Conservation (phyloP, 2,329 filamentous ascomycete genomes). For the Cladobotryum mycophilum region DNA sequence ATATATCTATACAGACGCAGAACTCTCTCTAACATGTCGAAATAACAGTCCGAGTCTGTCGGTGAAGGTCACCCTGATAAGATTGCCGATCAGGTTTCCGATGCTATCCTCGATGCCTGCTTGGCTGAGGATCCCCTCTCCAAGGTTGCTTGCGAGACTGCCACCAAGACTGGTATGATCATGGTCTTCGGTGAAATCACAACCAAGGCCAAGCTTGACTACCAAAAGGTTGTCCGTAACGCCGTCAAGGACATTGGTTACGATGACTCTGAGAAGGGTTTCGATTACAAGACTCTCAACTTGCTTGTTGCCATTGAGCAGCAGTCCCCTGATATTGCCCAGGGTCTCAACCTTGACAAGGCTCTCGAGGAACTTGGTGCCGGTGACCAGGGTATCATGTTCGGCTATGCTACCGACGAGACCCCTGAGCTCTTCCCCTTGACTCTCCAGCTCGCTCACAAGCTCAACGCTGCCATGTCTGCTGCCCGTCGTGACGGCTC, state of each 20-base stretch:
- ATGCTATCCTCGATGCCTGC: slow-evolving; percentile 98
- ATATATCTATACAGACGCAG: too few relatives aligned
- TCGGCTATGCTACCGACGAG: slow-evolving; percentile 99
- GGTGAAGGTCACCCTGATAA: slow-evolving; percentile 92
- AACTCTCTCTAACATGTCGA: background rate
- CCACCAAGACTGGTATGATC: slow-evolving; percentile 99
- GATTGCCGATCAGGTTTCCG: slow-evolving; percentile 97
- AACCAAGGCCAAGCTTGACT: slow-evolving; percentile 92
- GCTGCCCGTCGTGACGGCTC: slow-evolving; percentile 79
- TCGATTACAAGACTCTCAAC: slow-evolving; percentile 99
- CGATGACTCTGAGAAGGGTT: slow-evolving; percentile 93
- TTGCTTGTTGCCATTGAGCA: slow-evolving; percentile 98
- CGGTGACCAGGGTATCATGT: slow-evolving; percentile 99
- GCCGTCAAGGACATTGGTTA: slow-evolving; percentile 99
- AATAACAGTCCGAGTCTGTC: slow-evolving; percentile 70
- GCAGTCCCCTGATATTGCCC: slow-evolving; percentile 97
- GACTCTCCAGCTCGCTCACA: slow-evolving; percentile 89
- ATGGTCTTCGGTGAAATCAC: slow-evolving; percentile 99
- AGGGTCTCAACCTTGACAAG: slow-evolving; percentile 97
- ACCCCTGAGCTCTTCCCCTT: slow-evolving; percentile 95
- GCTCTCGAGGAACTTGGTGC: slow-evolving; percentile 96
- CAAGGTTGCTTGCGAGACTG: slow-evolving; percentile 98
- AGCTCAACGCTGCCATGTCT: slow-evolving; percentile 93
- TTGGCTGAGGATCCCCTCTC: slow-evolving; percentile 89
- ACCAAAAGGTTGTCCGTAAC: slow-evolving; percentile 93